Base-by-base conservation (phyloP, 371 early-diverging fungal species). In the Mucor mucedo region DNA sequence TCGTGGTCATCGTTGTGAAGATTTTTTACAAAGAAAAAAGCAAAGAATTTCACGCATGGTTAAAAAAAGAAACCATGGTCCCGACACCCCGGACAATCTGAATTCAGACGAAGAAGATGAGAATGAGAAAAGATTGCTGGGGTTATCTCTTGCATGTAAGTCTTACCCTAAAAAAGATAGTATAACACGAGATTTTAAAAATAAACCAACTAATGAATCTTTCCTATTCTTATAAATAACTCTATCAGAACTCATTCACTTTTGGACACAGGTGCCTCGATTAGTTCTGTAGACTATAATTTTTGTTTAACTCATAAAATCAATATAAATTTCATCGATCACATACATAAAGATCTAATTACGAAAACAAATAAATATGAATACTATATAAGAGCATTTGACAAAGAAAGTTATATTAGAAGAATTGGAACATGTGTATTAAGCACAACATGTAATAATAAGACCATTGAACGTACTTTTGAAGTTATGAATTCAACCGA, bases 401-500 rank as follows among this genome's bases (percentile, higher is more conserved):
- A 35, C 7, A 35, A 35, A 35, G 35, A 35, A 7, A 35, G 35
- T 35, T 35, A 35, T 39, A n/a, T 54, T 2, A 35, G 39, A n/a
- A 4, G 38, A 38, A 16, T 54, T 38, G 55, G 55, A 40, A 55
- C 55, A 4, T 16, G 16, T 21, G 3, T 2, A 11, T 11, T 38
- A 10, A 39, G 4, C 27, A 38, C 39, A 0, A 39, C 38, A 2
- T 55, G 55, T 55, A 55, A 55, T n/a, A 55, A 55, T 14, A 55
- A 55, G 13, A 55, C 16, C 5, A 13, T 55, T 5, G 3, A 29
- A 4, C 41, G 14, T 3, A 35, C 38, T 11, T 55, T 55, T 55
- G 55, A 55, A 39, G 55, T 55, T 2, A 55, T 55, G 55, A 55
- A 55, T 48, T 32, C 47, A 58, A 58, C 47, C 28, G 14, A 60